Percentiles rank a stretch among this genome's conserved stretches.
phyloP scores from a whole-genome alignment of 148 eudicot species.

The Polygonum maritimum region DNA sequence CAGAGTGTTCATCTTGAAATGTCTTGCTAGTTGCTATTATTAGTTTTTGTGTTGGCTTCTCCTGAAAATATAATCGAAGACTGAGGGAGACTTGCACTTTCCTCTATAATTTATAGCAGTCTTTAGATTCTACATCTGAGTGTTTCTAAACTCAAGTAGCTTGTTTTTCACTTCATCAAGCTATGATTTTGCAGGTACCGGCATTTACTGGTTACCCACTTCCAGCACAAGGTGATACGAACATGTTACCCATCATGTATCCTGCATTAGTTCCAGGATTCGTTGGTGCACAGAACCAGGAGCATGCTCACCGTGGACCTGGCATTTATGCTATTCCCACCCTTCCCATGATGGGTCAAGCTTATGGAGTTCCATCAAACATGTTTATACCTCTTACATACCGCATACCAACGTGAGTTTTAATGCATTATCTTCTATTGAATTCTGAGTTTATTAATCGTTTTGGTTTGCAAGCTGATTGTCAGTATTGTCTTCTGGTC shows the following conservation, averaged over 20 bases:
- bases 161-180: conserved; percentile 4
- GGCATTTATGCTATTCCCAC: conserved; percentile 91
- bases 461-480: background rate
- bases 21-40: no score
- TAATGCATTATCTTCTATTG: conserved; percentile 6
- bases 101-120: background rate
- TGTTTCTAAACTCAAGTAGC: background rate
- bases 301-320: conserved; percentile 62
- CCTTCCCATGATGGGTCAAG: conserved; percentile 46
- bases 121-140: background rate
- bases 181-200: conserved; percentile 30
- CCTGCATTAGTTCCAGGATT: conserved; percentile 62
- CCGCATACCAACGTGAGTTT: conserved; percentile 74
- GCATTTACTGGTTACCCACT: conserved; percentile 24
- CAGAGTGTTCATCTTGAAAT: background rate
- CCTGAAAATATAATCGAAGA: background rate
- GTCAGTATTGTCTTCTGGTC: background rate
- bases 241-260: conserved; percentile 61
- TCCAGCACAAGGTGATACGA: conserved; percentile 42
- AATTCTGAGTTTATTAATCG: background rate
- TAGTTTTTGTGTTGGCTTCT: background rate
- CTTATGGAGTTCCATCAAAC: conserved; percentile 60
- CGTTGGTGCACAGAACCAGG: conserved; percentile 46
- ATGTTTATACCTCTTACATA: conserved; percentile 90
- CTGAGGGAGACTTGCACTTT: background rate